Evolutionary conservation across 2,329 filamentous ascomycete genomes (phyloP), one percentile per base, ranked within the genome.

Genomic region (Zymoseptoria pseudotritici): DNA sequence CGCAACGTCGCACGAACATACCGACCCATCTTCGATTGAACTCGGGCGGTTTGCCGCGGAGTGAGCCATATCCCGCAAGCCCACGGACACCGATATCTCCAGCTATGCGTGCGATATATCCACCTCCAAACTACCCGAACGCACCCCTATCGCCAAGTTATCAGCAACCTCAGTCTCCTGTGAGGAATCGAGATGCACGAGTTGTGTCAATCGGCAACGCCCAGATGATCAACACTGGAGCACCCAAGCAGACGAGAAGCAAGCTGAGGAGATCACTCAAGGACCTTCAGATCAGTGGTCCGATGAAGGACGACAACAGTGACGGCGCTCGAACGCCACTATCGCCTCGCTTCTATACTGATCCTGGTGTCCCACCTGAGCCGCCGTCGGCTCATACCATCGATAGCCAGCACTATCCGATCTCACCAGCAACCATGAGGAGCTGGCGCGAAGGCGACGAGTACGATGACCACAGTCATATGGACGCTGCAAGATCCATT

Each of bases 251-350:
- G 17, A 50, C 51, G 7, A 52, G 19, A 4, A 59, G 64, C 76
- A 69, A 69, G 55, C 36, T 67, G 20, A 62, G 66, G 26, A 70
- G 69, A 53, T 65, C 79, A 54, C 72, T 85, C 53, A 80, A 81
- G 56, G 82, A 82, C 61, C 74, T 85, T 46, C 78, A 80, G 60
- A 86, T 86, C 65, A 84, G 82, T 20, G 78, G 80, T 7, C 83
- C 83, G 1, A 72, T 84, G 10, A 72, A 73, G 24, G 72, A 74
- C 50, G 71, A 71, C 50, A 74, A 79, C 54, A 80, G 80, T 61
- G 72, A 77, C 13, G 77, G 79, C 21, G 77, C 75, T 3, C 75
- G 77, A 36, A 79, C 76, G n/a, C 80, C 83, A 1, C 74, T 86
- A 3, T 83, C 82, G 1, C 83, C 83, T 8, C 77, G 82, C 50